Base-by-base conservation (phyloP, 2,329 filamentous ascomycete genomes). In the Colletotrichum echinochloae region DNA sequence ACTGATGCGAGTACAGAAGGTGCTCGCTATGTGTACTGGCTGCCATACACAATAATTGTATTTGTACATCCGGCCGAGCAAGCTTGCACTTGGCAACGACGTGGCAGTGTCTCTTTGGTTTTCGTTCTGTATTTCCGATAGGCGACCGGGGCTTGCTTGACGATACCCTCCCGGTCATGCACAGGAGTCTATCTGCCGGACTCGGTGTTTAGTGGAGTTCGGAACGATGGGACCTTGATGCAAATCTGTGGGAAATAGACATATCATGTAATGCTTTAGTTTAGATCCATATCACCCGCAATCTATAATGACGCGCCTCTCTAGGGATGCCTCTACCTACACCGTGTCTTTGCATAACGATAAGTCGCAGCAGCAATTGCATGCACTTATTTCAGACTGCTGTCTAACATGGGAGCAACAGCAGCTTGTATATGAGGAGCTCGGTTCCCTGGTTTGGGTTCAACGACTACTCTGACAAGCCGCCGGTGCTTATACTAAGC, bases 281-380 rank as follows among this genome's bases (percentile, higher is more conserved):
- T 23, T 60, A 65, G 37, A 69, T 33, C 54, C 41, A 65, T n/a
- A 52, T 60, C 60, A 37, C 46, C 30, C 30, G 60, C 52, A 59
- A 69, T 65, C 35, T 69, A 35, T 69, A 69, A 69, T 69, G 60
- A 57, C 11, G 20, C 35, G n/a, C 16, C 52, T 28, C 41, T 48
- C 6, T 49, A 41, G 54, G 66, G 44, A 46, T 30, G 39, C 28
- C 18, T 26, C n/a, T 18, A 20, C 33, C 33, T 18, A 28, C 2
- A 20, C 35, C 46, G 12, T 49, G 16, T 18, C 30, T 28, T 37
- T 1, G 20, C 20, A 20, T 35, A n/a, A 59, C 18, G 11, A 23
- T 23, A n/a, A n/a, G 26, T n/a, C 12, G 14, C 5, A 39, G 35
- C 35, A 39, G 23, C 14, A 23, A 16, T 56, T 16, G 33, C 33